Evolutionary conservation across 257 asterid species (phyloP), one percentile per base, ranked within the genome.

Genomic region (Lavandula angustifolia): DNA sequence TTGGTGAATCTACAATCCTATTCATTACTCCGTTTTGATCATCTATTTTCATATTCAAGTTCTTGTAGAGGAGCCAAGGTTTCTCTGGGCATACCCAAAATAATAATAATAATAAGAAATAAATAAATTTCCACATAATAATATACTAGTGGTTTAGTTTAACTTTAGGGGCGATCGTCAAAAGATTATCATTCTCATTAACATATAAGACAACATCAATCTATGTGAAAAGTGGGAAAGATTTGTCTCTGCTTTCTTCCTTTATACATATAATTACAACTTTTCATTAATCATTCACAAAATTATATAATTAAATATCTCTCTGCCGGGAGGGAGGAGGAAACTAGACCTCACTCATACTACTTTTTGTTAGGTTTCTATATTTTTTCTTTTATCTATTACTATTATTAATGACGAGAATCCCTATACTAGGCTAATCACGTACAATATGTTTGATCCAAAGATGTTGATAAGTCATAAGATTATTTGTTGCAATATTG

Each of bases 141-240:
- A 44, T 10, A 42, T 10, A 12, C 4, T 44, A 44, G 50, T 44
- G 50, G 46, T 32, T 6, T 22, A 27, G n/a, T 5, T 54, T n/a
- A 55, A 34, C n/a, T 13, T 33, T 54, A n/a, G 3, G 9, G 42
- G 6, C 8, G 10, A 17, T 47, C 9, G 67, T 65, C 67, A 72
- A 56, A 57, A 38, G 18, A 47, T 35, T 35, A 68, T 35, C 32
- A 44, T 44, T 44, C 9, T 35, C 37, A 8, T 14, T 33, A 58
- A 13, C 35, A 57, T 17, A 46, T 56, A 68, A 34, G 59, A 68
- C 73, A 68, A 47, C n/a, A 4, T 34, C 7, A 18, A 46, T 32
- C 17, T 37, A 44, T 35, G 31, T 6, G 55, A 64, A 55, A 56
- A 11, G 72, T 43, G 18, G 73, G 59, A 50, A 66, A 66, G 12